Conservation (phyloP, 1,284 basidiomycete genomes). For the Pseudozyma tsukubaensis region DNA sequence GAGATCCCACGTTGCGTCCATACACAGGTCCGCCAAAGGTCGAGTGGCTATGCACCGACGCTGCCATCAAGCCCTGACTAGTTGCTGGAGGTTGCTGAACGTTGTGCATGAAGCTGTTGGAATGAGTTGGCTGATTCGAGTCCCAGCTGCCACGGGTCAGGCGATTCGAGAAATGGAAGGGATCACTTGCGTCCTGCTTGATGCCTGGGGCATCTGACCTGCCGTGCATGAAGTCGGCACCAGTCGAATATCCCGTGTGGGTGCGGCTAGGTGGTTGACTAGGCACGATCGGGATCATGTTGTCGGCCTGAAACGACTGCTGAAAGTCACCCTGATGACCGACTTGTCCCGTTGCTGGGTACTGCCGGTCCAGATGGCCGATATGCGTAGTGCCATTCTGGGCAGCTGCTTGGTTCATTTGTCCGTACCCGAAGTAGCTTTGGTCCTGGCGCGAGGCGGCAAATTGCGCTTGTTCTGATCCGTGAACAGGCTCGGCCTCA, state of each 20-base stretch:
- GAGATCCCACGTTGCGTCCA: slow-evolving; percentile 27
- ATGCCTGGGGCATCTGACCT: slow-evolving; percentile 9
- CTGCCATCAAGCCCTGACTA: slow-evolving; percentile 37
- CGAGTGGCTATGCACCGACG: slow-evolving; percentile 34
- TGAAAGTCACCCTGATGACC: slow-evolving; percentile 10
- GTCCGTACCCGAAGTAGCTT: slow-evolving; percentile 14
- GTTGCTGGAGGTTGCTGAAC: slow-evolving; percentile 39
- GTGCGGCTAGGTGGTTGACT: slow-evolving; percentile 29
- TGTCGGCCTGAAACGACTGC: slow-evolving; percentile 16
- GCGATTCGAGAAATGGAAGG: slow-evolving; percentile 42
- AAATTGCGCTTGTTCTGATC: slow-evolving; percentile 13
- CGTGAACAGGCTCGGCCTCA: slow-evolving; percentile 9
- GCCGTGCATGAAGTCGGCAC: slow-evolving; percentile 11
- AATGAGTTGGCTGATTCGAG: slow-evolving; percentile 37
- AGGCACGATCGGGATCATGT: slow-evolving; percentile 29
- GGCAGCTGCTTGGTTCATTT: slow-evolving; percentile 8
- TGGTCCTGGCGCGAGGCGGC: slow-evolving; percentile 23
- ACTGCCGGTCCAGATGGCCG: slow-evolving; percentile 14
- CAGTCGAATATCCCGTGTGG: slow-evolving; percentile 8
- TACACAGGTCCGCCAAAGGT: slow-evolving; percentile 21
- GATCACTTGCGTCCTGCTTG: slow-evolving; percentile 36
- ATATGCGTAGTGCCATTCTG: slow-evolving; percentile 8
- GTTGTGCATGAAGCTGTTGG: slow-evolving; percentile 19
- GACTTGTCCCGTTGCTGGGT: slow-evolving; percentile 6
- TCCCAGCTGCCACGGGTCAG: slow-evolving; percentile 44